Evolutionary conservation across 2,329 filamentous ascomycete species (phyloP).

Genomic region (Penicillium janthinellum): DNA sequence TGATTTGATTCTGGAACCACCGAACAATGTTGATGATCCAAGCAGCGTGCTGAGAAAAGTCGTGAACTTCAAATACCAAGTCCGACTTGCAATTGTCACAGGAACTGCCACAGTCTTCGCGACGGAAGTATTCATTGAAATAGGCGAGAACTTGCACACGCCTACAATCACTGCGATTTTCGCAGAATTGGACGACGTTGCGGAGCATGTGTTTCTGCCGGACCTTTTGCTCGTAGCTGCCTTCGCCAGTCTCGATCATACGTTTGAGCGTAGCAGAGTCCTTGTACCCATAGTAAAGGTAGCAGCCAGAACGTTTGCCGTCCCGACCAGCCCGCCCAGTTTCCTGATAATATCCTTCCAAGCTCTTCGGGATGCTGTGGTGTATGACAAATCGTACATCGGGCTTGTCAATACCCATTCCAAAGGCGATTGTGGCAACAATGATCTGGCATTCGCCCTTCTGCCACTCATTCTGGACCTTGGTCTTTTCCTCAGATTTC

Average conservation of each 20-base stretch:
- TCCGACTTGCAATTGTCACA: conserved; percentile 90
- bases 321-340: conserved; percentile 93
- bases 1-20: conserved; percentile 49
- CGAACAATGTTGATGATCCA: conserved; percentile 70
- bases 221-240: conserved; percentile 75
- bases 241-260: conserved; percentile 82
- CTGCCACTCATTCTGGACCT: conserved; percentile 82
- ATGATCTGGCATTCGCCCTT: conserved; percentile 78
- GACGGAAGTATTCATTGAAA: conserved; percentile 82
- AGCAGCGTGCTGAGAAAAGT: conserved; percentile 75
- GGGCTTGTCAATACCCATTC: conserved; percentile 99
- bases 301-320: conserved; percentile 82
- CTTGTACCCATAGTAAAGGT: conserved; percentile 80
- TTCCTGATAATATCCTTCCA: conserved; percentile 98
- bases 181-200: conserved; percentile 82
- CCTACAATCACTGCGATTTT: conserved; percentile 85
- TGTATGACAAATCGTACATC: conserved; percentile 97
- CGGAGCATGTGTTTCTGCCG: conserved; percentile 83
- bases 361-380: conserved; percentile 85
- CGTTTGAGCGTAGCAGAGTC: conserved; percentile 74
- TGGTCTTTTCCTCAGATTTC: conserved; percentile 65
- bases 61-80: conserved; percentile 68
- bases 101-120: conserved; percentile 67
- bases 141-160: conserved; percentile 88
- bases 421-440: conserved; percentile 96